Conservation (phyloP, 192 early-diverging fungal species). For the Borealophlyctis nickersoniae region DNA sequence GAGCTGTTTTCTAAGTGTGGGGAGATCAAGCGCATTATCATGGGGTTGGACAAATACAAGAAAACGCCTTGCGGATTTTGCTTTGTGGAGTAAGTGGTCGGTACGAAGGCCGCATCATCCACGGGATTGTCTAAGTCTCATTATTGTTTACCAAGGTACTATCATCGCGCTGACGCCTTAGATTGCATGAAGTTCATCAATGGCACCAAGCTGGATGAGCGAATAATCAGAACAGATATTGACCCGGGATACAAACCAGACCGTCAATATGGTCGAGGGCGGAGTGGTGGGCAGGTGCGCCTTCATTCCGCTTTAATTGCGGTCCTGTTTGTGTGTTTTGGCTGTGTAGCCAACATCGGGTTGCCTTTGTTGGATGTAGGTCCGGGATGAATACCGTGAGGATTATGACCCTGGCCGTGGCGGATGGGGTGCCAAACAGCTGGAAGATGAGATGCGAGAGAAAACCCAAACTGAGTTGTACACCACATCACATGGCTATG, state of each 20-base stretch:
- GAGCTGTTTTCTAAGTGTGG: conserved; percentile 94
- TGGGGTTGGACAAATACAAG: conserved; percentile 90
- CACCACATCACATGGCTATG: conserved; percentile 14
- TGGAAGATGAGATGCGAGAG: conserved; percentile 42
- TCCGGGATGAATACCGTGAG: conserved; percentile 90
- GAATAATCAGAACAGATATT: conserved; percentile 90
- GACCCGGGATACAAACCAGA: conserved; percentile 93
- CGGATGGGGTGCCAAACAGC: conserved; percentile 85
- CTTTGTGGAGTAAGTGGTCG: conserved; percentile 86
- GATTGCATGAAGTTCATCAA: conserved; percentile 92
- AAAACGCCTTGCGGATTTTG: conserved; percentile 99
- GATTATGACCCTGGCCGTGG: conserved; percentile 95
- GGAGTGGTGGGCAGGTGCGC: conserved; percentile 80
- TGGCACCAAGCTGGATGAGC: conserved; percentile 93
- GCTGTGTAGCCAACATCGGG: too few species aligned
- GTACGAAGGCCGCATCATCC: not conserved
- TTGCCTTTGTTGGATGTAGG: too few species aligned
- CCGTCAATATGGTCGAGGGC: conserved; percentile 92
- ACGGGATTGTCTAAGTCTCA: not conserved
- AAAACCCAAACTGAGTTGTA: conserved; percentile 66
- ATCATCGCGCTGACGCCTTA: conserved; percentile 83
- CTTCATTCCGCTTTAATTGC: not conserved
- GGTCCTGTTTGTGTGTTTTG: too few species aligned
- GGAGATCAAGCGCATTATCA: conserved; percentile 98
- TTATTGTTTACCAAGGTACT: conserved; percentile 59